Conservation (phyloP, 208 protist species). For the Acanthamoeba royreba region DNA sequence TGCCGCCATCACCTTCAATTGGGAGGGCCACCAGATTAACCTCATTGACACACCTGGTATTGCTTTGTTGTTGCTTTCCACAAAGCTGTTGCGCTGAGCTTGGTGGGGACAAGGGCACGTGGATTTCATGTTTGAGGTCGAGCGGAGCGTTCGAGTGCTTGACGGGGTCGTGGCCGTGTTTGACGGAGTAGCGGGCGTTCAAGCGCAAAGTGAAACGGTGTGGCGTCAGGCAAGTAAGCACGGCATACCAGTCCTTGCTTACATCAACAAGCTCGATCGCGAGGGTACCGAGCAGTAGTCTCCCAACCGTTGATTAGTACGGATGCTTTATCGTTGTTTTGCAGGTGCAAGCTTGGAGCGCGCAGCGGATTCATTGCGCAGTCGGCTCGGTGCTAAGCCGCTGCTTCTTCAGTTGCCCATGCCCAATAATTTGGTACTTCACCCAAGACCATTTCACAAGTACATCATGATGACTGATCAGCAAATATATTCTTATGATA, state of each 20-base stretch:
- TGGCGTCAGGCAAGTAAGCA: conserved; percentile 30
- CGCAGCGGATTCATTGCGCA: conserved; percentile 80
- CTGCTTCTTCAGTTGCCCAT: conserved; percentile 88
- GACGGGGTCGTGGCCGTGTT: conserved; percentile 95
- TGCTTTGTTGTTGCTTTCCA: not conserved
- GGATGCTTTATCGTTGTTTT: not conserved
- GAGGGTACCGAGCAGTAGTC: conserved; percentile 70
- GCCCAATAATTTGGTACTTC: not conserved
- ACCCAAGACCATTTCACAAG: not conserved
- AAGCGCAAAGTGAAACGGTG: conserved; percentile 79
- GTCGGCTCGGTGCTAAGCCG: conserved; percentile 84
- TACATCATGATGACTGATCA: not conserved
- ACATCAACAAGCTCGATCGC: conserved; percentile 96
- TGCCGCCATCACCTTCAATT: conserved; percentile 89
- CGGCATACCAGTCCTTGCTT: conserved; percentile 85
- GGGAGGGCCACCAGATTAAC: conserved; percentile 86
- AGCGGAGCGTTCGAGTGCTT: conserved; percentile 93
- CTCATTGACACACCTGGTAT: conserved; percentile 93
- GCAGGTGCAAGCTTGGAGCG: conserved; percentile 78
- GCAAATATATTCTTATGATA: not conserved
- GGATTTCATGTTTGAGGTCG: conserved; percentile 96
- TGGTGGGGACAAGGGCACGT: conserved; percentile 80
- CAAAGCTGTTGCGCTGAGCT: not conserved
- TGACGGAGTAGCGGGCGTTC: conserved; percentile 92
- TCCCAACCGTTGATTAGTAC: not conserved